These are phyloP conservation scores for Brassica rapa DNA, from an alignment of 345 rosid genomes.

Conservation along the genomic window DNA sequence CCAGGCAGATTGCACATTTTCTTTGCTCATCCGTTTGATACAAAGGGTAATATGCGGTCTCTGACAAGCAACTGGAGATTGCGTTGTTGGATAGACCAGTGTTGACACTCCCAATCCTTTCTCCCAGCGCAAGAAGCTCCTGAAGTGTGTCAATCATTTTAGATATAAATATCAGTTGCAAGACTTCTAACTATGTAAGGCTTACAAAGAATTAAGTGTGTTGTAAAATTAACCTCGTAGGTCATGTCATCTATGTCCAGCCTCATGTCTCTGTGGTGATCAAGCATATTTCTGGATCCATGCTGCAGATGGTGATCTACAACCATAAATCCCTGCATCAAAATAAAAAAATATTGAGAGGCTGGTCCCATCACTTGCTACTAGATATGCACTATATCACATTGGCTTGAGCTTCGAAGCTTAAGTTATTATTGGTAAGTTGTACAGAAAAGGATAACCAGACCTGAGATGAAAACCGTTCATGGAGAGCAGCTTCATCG, in stretches of 20 bases:
- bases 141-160: conserved; percentile 37
- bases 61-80: conserved; percentile 61
- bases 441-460: background rate
- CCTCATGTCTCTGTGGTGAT: conserved; percentile 87
- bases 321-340: conserved; percentile 56
- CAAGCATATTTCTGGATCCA: conserved; percentile 57
- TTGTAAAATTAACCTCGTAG: conserved; percentile 61
- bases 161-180: conserved; percentile 7
- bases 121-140: conserved; percentile 88
- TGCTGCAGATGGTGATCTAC: conserved; percentile 53
- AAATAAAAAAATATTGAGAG: background rate
- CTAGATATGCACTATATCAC: background rate
- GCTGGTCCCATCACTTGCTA: background rate
- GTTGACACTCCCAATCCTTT: conserved; percentile 81
- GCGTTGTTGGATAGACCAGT: conserved; percentile 71
- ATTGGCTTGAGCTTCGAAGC: background rate
- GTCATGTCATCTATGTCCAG: conserved; percentile 80
- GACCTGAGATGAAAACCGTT: conserved; percentile 69
- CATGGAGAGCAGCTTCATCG: conserved; percentile 56
- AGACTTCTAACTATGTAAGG: background rate
- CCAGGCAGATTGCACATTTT: conserved; percentile 83
- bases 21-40: conserved; percentile 54
- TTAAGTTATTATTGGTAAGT: background rate
- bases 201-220: background rate
- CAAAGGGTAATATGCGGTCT: conserved; percentile 43